Base-by-base conservation (phyloP, 129 eudicot genomes). In the Lonicera japonica region DNA sequence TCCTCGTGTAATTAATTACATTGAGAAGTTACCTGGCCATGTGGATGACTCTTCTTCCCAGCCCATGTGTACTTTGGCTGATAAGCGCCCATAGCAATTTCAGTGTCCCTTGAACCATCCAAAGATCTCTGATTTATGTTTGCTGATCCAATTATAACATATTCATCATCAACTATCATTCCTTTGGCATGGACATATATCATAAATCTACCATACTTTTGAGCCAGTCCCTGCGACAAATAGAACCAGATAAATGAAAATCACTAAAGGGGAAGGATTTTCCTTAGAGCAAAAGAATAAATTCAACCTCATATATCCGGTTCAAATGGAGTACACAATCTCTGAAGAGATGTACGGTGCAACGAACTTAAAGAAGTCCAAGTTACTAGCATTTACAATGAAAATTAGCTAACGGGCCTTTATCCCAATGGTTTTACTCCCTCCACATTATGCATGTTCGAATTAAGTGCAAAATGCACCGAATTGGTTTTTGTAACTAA, bases 101-200 rank as follows among this genome's bases (percentile, higher is more conserved):
- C 72, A 16, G 64, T 67, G 54, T 67, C 72, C 54, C 72, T 67
- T 67, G 72, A 67, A 67, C 72, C 64, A 47, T 67, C 72, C 72
- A 67, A 57, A 11, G 72, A 67, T 38, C 72, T 67, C 34, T 67
- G 72, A 47, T 67, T 67, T 40, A 67, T 22, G 64, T 67, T 67
- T 67, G 72, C 72, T 15, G 72, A 56, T 43, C 72, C 72, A 52
- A 67, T 67, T 14, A 67, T 14, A 22, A 67, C 54, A 19, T 67
- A 67, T 43, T 56, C 72, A 2, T 67, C 72, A 12, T 67, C 64
- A 11, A 67, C 64, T 55, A 67, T 45, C 72, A 67, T 56, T 56
- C 72, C 72, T 67, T 67, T 67, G 64, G 64, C 63, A 56, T 67
- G 72, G 56, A 67, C 72, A 20, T 67, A 67, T 11, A 67, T 43